phyloP scores from a whole-genome alignment of 192 early-diverging fungal genomes.

The Coemansia asiatica region DNA sequence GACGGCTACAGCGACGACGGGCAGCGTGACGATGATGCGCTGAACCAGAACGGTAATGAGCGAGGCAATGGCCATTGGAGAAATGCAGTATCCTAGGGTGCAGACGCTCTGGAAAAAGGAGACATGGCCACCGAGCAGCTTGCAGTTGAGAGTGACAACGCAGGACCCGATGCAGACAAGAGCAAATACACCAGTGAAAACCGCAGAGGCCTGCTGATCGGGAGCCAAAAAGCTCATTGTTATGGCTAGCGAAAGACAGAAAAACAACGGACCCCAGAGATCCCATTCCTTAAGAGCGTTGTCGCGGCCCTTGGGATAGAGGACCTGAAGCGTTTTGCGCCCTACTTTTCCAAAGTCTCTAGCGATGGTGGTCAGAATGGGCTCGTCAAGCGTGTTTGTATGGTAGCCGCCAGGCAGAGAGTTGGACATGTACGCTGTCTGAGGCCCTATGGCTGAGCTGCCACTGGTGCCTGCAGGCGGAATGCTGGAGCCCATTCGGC shows the following conservation, averaged over 20 bases:
- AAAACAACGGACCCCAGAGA: conserved; percentile 93
- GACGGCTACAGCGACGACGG: conserved; percentile 75
- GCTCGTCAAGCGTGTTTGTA: conserved; percentile 90
- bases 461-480: conserved; percentile 1
- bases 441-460: conserved; percentile 22
- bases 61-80: conserved; percentile 83
- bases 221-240: conserved; percentile 78
- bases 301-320: conserved; percentile 47
- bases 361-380: conserved; percentile 88
- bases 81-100: conserved; percentile 95
- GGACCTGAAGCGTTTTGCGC: conserved; percentile 40
- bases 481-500: conserved; percentile 26
- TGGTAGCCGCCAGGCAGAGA: conserved; percentile 52
- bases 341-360: conserved; percentile 46
- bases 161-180: conserved; percentile 94
- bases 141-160: conserved; percentile 93
- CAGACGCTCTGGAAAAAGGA: conserved; percentile 98
- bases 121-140: conserved; percentile 88
- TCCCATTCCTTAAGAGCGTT: conserved; percentile 68
- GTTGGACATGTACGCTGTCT: conserved; percentile 37
- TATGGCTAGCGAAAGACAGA: conserved; percentile 87
- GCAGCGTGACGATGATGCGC: conserved; percentile 68
- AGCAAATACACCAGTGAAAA: conserved; percentile 92
- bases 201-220: conserved; percentile 73
- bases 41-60: conserved; percentile 68